Base-by-base conservation (phyloP, 306 rosid species). In the Vigna nakashimae region DNA sequence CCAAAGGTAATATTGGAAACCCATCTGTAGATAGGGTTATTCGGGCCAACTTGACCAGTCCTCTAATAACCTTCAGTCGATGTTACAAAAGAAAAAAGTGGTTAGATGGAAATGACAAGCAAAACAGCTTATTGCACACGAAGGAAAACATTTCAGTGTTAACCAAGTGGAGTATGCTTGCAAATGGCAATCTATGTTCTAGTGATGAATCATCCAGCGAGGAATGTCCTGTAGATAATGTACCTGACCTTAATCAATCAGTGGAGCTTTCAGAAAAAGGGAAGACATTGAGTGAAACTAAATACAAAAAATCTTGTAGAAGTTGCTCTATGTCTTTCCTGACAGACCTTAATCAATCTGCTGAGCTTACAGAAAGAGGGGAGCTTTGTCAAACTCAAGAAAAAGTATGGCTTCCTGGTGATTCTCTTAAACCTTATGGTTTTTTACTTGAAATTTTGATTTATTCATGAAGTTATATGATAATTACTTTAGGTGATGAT, bases 41-140 rank as follows among this genome's bases (percentile, higher is more conserved):
- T 30, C 80, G 53, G 77, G 36, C 81, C 75, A 81, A 74, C 71
- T 73, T 69, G 67, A 36, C 75, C 43, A 56, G 71, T 53, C 85
- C 89, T 5, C 52, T 86, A 71, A 68, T 71, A 74, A 90, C 92
- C 71, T 89, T 89, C 84, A 73, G 63, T 74, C 84, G 82, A 65
- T 75, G 89, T 73, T 76, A 80, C 71, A 88, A 79, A 81, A 76
- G 88, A 77, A 88, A 73, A 87, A 88, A 60, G 65, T 64, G 69
- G 53, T 74, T 42, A n/a, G 81, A 81, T 65, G 83, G 74, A 38
- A 50, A 65, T 26, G 80, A 79, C 62, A 64, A 64, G 45, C 84
- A 68, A 75, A 71, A 58, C 32, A 67, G 78, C 10, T 71, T 69
- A 9, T 38, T 45, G 55, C 75, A 43, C 0, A 71, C 70, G 80